Evolutionary conservation across 345 rosid genomes (phyloP), one percentile per base, ranked within the genome.

Genomic region (Eucalyptus leucophloia): DNA sequence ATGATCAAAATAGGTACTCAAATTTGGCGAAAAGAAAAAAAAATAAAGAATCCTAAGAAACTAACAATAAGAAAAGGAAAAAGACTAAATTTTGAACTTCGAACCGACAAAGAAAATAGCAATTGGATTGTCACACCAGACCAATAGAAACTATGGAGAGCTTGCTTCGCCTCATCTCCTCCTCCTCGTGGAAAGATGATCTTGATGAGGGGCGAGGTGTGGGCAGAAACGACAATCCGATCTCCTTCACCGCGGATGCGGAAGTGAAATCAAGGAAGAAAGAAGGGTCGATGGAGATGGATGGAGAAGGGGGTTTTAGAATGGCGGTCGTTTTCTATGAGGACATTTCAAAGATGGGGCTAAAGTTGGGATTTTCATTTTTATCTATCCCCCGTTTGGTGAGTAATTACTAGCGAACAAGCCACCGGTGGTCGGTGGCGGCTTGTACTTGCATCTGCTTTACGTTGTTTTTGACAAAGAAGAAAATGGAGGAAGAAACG

Each of bases 91-190:
- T 28, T 24, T 19, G 24, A 54, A 67, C 81, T 37, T 18, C 42
- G 23, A 56, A 87, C 50, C 9, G 45, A 30, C 13, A 89, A n/a
- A 67, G 81, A 28, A 86, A 88, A 58, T 42, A 89, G 96, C 98
- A 77, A 91, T 89, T 56, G 90, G 91, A 32, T 49, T 9, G 92
- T 51, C 89, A 91, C 90, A 92, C 92, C 92, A 92, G 89, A 94
- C 28, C 90, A 92, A 91, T 88, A 92, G 91, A 86, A 90, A 87
- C 50, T 88, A n/a, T n/a, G n/a, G n/a, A n/a, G 88, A 45, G 12
- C 86, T 49, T 45, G 45, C 86, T 42, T 49, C 92, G 92, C 90
- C 90, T 92, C 97, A 95, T 95, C 89, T 91, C 86, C 44, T 89
- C 62, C 88, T 21, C 60, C 62, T 23, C 17, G 23, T 47, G 23